Percentiles rank a stretch among this genome's conserved stretches.
These are phyloP conservation scores for Kazachstania taianensis DNA, from an alignment of 805 yeast genomes.

Conservation along the genomic window DNA sequence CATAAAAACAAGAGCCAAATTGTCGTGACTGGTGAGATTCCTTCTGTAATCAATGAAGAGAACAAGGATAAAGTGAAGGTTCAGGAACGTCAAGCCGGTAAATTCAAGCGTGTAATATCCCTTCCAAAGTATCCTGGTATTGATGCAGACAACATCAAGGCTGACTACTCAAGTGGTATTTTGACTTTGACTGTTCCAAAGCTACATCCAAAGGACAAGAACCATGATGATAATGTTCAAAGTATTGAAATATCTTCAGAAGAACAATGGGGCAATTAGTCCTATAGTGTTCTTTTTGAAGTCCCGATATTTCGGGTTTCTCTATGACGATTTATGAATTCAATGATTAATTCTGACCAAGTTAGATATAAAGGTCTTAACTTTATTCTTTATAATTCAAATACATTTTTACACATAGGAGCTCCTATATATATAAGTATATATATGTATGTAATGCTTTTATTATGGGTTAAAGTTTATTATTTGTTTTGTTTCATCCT, in stretches of 20 bases:
- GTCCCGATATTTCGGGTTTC: no score
- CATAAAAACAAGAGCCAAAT: slow-evolving; percentile 36
- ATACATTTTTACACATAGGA: not conserved
- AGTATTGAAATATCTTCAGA: slow-evolving; percentile 25
- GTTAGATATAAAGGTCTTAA: not conserved
- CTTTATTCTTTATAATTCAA: not conserved
- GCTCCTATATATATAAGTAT: no score
- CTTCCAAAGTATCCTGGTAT: slow-evolving; percentile 32
- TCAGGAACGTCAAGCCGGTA: slow-evolving; percentile 32
- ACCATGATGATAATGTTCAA: slow-evolving; percentile 15
- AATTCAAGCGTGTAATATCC: slow-evolving; percentile 34
- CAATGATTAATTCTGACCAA: not conserved
- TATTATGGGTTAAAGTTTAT: no score
- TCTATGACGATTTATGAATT: no score
- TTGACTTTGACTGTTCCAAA: slow-evolving; percentile 36
- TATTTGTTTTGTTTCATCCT: slow-evolving; percentile 33
- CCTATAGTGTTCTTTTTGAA: no score
- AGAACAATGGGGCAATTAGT: slow-evolving; percentile 16
- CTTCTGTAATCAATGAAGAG: slow-evolving; percentile 16
- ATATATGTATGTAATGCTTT: no score
- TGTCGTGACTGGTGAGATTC: slow-evolving; percentile 36
- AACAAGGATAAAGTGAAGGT: slow-evolving; percentile 20
- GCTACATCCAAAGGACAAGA: slow-evolving; percentile 17
- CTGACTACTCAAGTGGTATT: slow-evolving; percentile 38
- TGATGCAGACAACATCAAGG: slow-evolving; percentile 37